phyloP scores from a whole-genome alignment of 2,329 filamentous ascomycete genomes.

The Fusarium albidum region DNA sequence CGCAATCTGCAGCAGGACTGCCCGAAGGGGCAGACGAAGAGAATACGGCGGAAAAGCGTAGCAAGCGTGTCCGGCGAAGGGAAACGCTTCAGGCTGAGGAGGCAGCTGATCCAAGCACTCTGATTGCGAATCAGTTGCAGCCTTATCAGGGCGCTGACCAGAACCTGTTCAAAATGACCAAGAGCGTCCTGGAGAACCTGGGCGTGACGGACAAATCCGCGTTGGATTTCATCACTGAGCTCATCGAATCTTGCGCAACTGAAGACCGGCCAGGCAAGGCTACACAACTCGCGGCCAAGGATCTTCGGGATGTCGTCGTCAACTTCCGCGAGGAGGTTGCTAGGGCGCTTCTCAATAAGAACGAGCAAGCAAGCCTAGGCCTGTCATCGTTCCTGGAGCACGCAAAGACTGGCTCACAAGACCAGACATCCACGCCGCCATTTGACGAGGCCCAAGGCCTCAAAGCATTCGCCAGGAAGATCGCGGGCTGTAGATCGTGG shows the following conservation, averaged over 20 bases:
- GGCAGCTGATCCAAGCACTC: constrained; percentile 58
- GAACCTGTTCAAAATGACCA: constrained; percentile 63
- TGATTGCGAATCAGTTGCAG: constrained; percentile 63
- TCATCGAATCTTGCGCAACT: constrained; percentile 60
- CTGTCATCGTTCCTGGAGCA: constrained; percentile 71
- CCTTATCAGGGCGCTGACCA: constrained; percentile 65
- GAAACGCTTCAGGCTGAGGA: constrained; percentile 64
- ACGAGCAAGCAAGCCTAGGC: constrained; percentile 60
- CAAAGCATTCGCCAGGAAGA: constrained; percentile 56
- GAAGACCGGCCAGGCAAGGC: constrained; percentile 61
- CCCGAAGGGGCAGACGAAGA: constrained; percentile 66
- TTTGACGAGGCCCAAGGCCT: constrained; percentile 65
- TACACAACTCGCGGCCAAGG: constrained; percentile 54
- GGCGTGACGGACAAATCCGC: constrained; percentile 60
- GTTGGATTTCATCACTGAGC: constrained; percentile 55
- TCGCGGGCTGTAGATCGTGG: constrained; percentile 56
- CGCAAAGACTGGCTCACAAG: constrained; percentile 63
- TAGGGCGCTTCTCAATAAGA: constrained; percentile 61
- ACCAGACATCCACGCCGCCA: constrained; percentile 52
- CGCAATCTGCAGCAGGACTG: constrained; percentile 68
- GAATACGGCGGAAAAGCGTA: constrained; percentile 65
- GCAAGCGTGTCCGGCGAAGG: constrained; percentile 68
- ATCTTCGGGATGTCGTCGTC: constrained; percentile 58
- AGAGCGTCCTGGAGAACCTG: constrained; percentile 63
- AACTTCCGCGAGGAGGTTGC: constrained; percentile 63